Evolutionary conservation across 495 filamentous ascomycete genomes (phyloP).

Genomic region (Aspergillus haitiensis): DNA sequence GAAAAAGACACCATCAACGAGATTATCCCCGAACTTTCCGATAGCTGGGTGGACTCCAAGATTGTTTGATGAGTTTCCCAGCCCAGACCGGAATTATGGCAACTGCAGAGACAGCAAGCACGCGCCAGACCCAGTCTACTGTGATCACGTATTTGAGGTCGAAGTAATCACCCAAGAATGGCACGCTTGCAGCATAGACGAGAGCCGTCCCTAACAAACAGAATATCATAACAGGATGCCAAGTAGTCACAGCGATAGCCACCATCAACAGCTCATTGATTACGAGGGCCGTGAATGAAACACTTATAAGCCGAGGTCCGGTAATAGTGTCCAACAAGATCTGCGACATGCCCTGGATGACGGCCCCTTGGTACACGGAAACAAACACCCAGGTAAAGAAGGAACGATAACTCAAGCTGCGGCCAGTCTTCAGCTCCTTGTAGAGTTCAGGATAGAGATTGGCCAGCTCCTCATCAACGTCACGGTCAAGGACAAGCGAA

Average conservation of each 20-base stretch:
- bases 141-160: slow-evolving; percentile 79
- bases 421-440: slow-evolving; percentile 85
- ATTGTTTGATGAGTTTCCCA: slow-evolving; percentile 78
- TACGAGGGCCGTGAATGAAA: slow-evolving; percentile 89
- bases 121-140: slow-evolving; percentile 84
- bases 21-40: slow-evolving; percentile 80
- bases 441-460: slow-evolving; percentile 97
- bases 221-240: slow-evolving; percentile 93
- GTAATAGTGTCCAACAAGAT: slow-evolving; percentile 73
- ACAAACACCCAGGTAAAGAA: slow-evolving; percentile 98
- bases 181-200: slow-evolving; percentile 77
- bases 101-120: slow-evolving; percentile 73
- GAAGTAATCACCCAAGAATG: slow-evolving; percentile 87
- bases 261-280: slow-evolving; percentile 98
- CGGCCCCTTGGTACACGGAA: slow-evolving; percentile 88
- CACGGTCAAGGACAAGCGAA: slow-evolving; percentile 91
- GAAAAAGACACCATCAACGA: slow-evolving; percentile 5
- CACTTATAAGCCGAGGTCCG: slow-evolving; percentile 73
- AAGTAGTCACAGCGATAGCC: slow-evolving; percentile 91
- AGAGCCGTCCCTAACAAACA: slow-evolving; percentile 76
- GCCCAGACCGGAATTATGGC: slow-evolving; percentile 83
- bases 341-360: slow-evolving; percentile 92
- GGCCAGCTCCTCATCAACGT: slow-evolving; percentile 89
- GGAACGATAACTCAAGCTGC: slow-evolving; percentile 82
- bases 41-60: slow-evolving; percentile 89